These are phyloP conservation scores for Hericium alpestre DNA, from an alignment of 768 basidiomycete species.

Conservation along the genomic window DNA sequence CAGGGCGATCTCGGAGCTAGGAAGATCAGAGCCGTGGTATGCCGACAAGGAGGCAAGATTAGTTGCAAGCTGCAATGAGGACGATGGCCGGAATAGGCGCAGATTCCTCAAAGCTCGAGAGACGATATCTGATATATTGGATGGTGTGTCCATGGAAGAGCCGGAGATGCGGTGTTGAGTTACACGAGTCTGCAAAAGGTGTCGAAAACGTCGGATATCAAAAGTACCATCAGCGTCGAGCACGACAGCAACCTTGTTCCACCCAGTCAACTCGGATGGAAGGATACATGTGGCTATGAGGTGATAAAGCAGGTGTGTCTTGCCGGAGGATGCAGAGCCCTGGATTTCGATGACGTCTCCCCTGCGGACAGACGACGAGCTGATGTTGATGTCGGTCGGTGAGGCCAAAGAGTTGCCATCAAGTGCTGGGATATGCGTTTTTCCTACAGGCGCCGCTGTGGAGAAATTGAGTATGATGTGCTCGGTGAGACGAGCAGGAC, in stretches of 20 bases:
- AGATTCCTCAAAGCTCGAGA: slow-evolving; percentile 38
- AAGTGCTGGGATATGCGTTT: slow-evolving; percentile 17
- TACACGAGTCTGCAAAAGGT: slow-evolving; percentile 41
- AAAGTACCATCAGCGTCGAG: slow-evolving; percentile 66
- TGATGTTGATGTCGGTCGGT: slow-evolving; percentile 6
- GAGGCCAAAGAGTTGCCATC: slow-evolving; percentile 20
- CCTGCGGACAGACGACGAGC: slow-evolving; percentile 26
- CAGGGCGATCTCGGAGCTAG: slow-evolving; percentile 47
- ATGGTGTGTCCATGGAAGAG: background rate
- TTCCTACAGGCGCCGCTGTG: background rate
- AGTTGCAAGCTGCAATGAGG: slow-evolving; percentile 57
- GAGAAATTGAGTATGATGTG: background rate
- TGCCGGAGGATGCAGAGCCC: slow-evolving; percentile 65
- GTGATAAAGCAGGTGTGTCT: slow-evolving; percentile 68
- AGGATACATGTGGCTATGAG: slow-evolving; percentile 49
- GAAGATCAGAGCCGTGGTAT: slow-evolving; percentile 39
- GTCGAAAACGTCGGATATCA: slow-evolving; percentile 40
- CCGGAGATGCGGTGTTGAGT: slow-evolving; percentile 16
- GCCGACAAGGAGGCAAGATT: slow-evolving; percentile 49
- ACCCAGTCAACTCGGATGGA: slow-evolving; percentile 40
- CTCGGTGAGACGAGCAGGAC: background rate
- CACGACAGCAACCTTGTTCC: slow-evolving; percentile 55
- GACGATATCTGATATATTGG: slow-evolving; percentile 17
- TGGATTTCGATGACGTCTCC: slow-evolving; percentile 71
- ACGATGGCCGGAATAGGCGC: slow-evolving; percentile 60